Percentiles rank a stretch among this genome's conserved stretches.
Conservation (phyloP, 495 filamentous ascomycete species). For the Penicillium crystallinum region DNA sequence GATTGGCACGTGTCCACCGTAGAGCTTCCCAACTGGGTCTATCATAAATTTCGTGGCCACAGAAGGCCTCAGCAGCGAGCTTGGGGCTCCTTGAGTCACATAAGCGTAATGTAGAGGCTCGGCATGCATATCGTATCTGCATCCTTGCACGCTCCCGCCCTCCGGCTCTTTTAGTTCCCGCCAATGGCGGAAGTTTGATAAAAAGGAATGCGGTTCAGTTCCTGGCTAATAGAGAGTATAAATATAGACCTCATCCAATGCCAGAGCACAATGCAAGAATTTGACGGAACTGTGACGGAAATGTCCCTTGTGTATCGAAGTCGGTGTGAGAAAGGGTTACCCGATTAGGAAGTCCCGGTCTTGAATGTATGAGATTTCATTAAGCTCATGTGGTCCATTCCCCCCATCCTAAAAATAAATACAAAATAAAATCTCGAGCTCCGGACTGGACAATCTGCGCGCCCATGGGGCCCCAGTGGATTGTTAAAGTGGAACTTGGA, state of each 20-base stretch:
- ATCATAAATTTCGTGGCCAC: background rate
- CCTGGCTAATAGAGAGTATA: background rate
- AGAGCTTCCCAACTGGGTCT: background rate
- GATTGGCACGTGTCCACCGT: background rate
- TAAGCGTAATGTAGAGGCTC: background rate
- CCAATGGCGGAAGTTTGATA: constrained; percentile 8
- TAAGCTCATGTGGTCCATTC: constrained; percentile 5
- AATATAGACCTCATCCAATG: no score
- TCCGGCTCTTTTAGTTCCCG: background rate
- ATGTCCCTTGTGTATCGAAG: background rate
- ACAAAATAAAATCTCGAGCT: background rate
- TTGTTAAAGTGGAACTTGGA: background rate
- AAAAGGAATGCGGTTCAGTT: background rate
- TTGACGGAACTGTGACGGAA: background rate
- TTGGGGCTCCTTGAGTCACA: background rate
- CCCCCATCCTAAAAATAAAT: constrained; percentile 2
- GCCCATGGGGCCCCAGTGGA: background rate
- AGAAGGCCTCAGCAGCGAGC: background rate
- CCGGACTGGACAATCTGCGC: background rate
- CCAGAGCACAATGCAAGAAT: no score
- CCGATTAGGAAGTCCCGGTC: constrained; percentile 17
- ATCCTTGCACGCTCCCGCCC: background rate
- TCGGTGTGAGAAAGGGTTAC: constrained; percentile 14
- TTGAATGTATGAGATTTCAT: background rate
- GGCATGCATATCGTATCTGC: background rate